Evolutionary conservation across 129 eudicot genomes (phyloP).

Genomic region (Scalesia atractyloides): DNA sequence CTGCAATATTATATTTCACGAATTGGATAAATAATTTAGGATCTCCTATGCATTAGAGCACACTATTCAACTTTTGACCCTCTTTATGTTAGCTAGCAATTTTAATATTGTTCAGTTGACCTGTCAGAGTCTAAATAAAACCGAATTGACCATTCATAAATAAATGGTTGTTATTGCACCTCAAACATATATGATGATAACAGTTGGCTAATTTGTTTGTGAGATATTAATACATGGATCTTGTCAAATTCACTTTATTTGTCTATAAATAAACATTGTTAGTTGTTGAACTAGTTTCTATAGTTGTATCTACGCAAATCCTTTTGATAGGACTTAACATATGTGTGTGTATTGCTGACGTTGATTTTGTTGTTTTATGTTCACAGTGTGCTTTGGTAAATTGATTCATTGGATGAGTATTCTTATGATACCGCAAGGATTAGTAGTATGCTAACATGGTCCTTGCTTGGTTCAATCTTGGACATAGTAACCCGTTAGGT

Average conservation of each 20-base stretch:
- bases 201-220: neutral
- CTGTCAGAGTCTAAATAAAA: neutral
- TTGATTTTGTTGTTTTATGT: conserved; percentile 7
- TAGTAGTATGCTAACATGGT: conserved; percentile 10
- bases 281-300: neutral
- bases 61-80: neutral
- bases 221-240: neutral
- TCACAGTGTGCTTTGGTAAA: conserved; percentile 30
- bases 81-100: neutral
- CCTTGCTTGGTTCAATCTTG: conserved; percentile 10
- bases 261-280: neutral
- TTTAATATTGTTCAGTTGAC: neutral
- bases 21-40: neutral
- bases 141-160: neutral
- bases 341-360: neutral
- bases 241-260: neutral
- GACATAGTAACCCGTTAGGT: conserved; percentile 21
- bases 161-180: neutral
- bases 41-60: neutral
- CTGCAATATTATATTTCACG: too few relatives aligned
- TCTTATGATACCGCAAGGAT: conserved; percentile 9
- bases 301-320: neutral
- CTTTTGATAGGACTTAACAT: neutral
- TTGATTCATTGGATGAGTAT: neutral
- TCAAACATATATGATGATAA: neutral